Evolutionary conservation across 2,329 filamentous ascomycete species (phyloP), one percentile per base, ranked within the genome.

Genomic region (Lachnellula hyalina): DNA sequence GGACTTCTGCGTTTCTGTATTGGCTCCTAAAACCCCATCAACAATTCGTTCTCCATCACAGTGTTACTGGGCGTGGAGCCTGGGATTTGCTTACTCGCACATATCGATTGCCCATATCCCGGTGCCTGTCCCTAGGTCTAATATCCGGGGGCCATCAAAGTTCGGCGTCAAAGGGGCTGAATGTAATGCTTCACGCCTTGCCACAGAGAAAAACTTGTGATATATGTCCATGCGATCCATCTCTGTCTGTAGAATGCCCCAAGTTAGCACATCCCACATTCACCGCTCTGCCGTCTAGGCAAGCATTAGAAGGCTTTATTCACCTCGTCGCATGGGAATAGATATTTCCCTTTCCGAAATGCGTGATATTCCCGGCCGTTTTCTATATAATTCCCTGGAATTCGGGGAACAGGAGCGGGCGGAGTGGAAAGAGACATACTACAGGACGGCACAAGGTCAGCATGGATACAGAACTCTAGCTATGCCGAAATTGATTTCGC

Each of bases 31-130:
- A 42, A 25, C 1, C 40, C 21, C 25, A 35, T n/a, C 40, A 44
- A 42, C 35, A 12, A 5, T 25, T 38, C 36, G 12, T 17, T 7
- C 12, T 15, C 23, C 28, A 17, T 12, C 6, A 14, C 40, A 15
- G 8, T 35, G 4, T 25, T 28, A 42, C 38, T 42, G n/a, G 34
- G 23, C 25, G 32, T n/a, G 38, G 45, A 23, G 23, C 44, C 8
- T 14, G 11, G 41, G 21, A 19, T 9, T 28, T 65, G 73, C 83
- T 74, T 75, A 90, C 81, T 88, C 85, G 59, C 88, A 87, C 73
- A 96, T 87, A 62, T 93, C 87, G 64, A 95, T 89, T 41, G 87
- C 83, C 93, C 93, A 97, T 58, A 96, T 93, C 40, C 90, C 91
- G 1, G 90, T 96, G 19, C 92, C 93, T 60, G 87, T 92, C 42